These are phyloP conservation scores for Paramyrothecium roridum DNA, from an alignment of 2,329 filamentous ascomycete species.

Conservation along the genomic window DNA sequence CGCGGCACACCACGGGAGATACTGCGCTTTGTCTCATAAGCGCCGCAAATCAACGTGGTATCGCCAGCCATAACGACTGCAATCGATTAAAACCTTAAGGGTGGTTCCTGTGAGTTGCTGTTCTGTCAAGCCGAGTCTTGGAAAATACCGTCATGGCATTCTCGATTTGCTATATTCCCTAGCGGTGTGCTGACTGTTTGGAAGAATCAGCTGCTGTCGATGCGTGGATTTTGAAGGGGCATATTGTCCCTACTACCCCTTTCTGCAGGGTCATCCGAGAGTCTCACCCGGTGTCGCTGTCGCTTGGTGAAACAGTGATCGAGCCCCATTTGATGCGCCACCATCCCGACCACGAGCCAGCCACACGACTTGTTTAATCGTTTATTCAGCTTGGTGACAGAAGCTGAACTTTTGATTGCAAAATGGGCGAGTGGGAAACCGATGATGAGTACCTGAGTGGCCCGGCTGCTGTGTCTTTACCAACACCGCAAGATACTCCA, in stretches of 20 bases:
- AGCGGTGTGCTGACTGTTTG: neutral
- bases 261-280: neutral
- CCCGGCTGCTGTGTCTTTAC: constrained; percentile 56
- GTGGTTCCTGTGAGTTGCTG: too few species aligned
- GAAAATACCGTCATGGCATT: too few species aligned
- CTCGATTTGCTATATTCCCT: too few species aligned
- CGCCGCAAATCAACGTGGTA: too few species aligned
- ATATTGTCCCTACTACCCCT: neutral
- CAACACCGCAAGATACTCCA: constrained; percentile 69
- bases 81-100: too few species aligned
- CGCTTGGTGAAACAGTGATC: neutral
- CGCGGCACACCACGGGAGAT: neutral
- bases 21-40: neutral
- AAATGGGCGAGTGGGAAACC: constrained; percentile 59
- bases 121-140: too few species aligned
- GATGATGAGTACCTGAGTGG: constrained; percentile 58
- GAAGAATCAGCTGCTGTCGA: neutral
- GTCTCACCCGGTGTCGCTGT: neutral
- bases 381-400: neutral
- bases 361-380: neutral
- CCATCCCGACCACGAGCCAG: neutral
- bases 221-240: neutral
- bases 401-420: constrained; percentile 9
- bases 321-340: neutral
- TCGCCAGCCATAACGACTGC: too few species aligned